Evolutionary conservation across 1,284 basidiomycete genomes (phyloP), one percentile per base, ranked within the genome.

Genomic region (Schizophyllum commune): DNA sequence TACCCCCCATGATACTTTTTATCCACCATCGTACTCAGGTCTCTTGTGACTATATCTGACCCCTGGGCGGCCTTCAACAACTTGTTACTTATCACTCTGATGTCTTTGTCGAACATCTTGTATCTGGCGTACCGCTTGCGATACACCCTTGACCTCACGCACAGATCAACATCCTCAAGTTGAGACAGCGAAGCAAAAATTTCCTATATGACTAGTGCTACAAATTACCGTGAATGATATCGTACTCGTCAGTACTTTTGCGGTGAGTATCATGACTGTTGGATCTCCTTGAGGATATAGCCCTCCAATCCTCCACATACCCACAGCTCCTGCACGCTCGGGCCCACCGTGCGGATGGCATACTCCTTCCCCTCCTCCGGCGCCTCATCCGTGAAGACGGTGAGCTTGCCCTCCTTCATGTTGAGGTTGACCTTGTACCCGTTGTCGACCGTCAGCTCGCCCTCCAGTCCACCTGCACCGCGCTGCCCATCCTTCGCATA

Each of bases 251-350:
- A 47, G 39, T 64, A 64, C 59, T 58, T 64, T 64, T 64, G 13
- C 47, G 11, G 9, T 55, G 13, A 55, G 19, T 20, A 55, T 55
- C 39, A 47, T 47, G 39, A 47, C 39, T 47, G 39, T 6, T 77
- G 76, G 58, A 91, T 87, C 65, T 86, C 85, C 73, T 90, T 90
- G 65, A 91, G 71, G 59, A 92, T 86, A 69, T 83, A 92, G 4
- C 90, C 89, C 68, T 92, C 91, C 64, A 92, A 73, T 7, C 91
- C 90, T 13, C 88, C 90, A 68, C 88, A 91, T 9, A 89, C 76
- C 90, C 90, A 92, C 39, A 98, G 78, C 74, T 98, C 95, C 77
- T 98, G 95, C 58, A 98, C 95, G 70, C 93, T 96, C 54, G 84
- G 77, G 9, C 95, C 95, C 1, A 98, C 88, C 2, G 88, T 83